Percentiles rank a stretch among this genome's conserved stretches.
Evolutionary conservation across 768 basidiomycete genomes (phyloP).

Genomic region (Galerina marginata): DNA sequence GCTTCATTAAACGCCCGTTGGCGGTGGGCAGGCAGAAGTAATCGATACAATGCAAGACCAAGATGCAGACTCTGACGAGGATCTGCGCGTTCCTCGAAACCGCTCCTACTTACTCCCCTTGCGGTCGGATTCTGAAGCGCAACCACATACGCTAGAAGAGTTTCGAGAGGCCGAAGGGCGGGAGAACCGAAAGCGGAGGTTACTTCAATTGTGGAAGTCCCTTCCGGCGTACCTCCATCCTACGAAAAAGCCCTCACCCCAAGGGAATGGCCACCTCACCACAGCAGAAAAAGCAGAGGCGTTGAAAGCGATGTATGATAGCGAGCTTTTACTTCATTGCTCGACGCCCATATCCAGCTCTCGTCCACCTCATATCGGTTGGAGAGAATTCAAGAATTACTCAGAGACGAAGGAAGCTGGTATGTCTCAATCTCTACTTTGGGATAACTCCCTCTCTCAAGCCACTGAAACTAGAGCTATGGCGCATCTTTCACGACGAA

Average conservation of each 20-base stretch:
- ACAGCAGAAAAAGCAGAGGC: conserved; percentile 68
- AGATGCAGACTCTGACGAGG: background rate
- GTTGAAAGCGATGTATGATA: conserved; percentile 74
- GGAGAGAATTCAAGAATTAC: conserved; percentile 77
- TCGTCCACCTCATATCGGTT: conserved; percentile 55
- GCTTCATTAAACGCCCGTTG: conserved; percentile 23
- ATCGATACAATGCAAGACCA: background rate
- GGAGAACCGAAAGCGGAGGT: conserved; percentile 61
- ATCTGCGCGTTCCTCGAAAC: conserved; percentile 55
- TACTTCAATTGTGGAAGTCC: conserved; percentile 68
- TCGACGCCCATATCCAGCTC: conserved; percentile 45
- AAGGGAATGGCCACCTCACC: conserved; percentile 27
- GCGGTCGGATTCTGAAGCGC: conserved; percentile 55
- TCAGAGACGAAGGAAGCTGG: conserved; percentile 84
- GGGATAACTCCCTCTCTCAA: conserved; percentile 2
- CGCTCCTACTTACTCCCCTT: conserved; percentile 64
- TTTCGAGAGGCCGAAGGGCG: conserved; percentile 70
- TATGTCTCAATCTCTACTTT: conserved; percentile 38
- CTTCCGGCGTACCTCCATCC: conserved; percentile 43
- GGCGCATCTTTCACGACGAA: conserved; percentile 90
- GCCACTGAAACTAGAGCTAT: conserved; percentile 64
- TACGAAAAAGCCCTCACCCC: conserved; percentile 10
- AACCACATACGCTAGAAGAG: conserved; percentile 60
- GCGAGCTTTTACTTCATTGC: conserved; percentile 70
- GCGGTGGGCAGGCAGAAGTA: conserved; percentile 16